Evolutionary conservation across 2,329 filamentous ascomycete genomes (phyloP), one percentile per base, ranked within the genome.

Genomic region (Cyphellophora europaea): DNA sequence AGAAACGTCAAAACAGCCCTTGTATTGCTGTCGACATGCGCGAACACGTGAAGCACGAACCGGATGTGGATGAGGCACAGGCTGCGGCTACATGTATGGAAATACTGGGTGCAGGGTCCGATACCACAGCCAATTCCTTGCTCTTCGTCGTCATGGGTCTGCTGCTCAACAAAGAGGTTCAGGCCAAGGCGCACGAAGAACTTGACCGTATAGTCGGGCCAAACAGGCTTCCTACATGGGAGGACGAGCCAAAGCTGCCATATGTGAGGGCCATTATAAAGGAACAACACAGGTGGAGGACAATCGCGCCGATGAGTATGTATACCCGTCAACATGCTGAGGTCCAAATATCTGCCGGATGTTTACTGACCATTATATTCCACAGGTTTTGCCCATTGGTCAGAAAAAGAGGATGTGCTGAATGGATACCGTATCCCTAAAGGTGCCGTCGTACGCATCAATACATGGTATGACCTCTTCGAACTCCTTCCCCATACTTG

Each of bases 381-480:
- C n/a, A n/a, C n/a, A n/a, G n/a, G n/a, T n/a, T n/a, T 68, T 67
- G n/a, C 68, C 39, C 48, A 29, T 32, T 49, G 41, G 13, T 41
- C 41, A 11, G 46, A 34, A 17, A 41, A 47, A 14, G 34, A 40
- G 17, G 49, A 49, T 27, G 32, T 27, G 6, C 49, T 47, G 29
- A 35, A 36, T 11, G 47, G 42, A 4, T 46, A 49, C 33, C 35
- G 27, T 14, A 45, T 52, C 13, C 49, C 49, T 3, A 55, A 59
- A 2, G 66, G 62, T 0, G 69, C 69, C 0, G 63, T 58, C 0
- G 51, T 73, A 1, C 36, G 67, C 2, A 55, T 54, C 11, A 67
- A 67, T 40, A 11, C 32, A 37, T 17, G 42, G 42, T 25, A 36
- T n/a, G n/a, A n/a, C n/a, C n/a, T n/a, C n/a, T n/a, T n/a, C n/a